phyloP scores from a whole-genome alignment of 169 alveolate species.

The Eimeria tenella region DNA sequence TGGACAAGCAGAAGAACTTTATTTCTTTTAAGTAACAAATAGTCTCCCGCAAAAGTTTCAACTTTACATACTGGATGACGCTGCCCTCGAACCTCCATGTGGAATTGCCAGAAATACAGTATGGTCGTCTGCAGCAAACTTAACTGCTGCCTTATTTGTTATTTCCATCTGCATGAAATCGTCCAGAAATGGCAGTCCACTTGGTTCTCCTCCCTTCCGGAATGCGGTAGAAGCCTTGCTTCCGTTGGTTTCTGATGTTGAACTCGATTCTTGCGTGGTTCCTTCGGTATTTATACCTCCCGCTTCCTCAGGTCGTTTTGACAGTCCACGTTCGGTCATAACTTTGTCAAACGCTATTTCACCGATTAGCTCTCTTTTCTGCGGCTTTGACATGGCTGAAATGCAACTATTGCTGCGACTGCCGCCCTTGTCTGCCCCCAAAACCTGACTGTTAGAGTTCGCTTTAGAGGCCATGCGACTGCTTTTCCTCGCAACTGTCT shows the following conservation, averaged over 20 bases:
- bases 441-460: slow-evolving; percentile 18
- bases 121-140: slow-evolving; percentile 41
- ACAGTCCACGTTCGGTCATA: slow-evolving; percentile 52
- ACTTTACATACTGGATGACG: slow-evolving; percentile 4
- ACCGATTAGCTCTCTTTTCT: not conserved
- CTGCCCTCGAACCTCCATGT: not conserved
- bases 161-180: slow-evolving; percentile 20
- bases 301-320: not conserved
- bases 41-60: no score
- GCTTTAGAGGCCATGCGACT: slow-evolving; percentile 40
- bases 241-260: not conserved
- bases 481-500: slow-evolving; percentile 53
- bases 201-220: not conserved
- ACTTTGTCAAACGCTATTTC: slow-evolving; percentile 54
- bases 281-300: not conserved
- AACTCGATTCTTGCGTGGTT: not conserved
- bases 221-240: not conserved
- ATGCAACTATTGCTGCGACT: slow-evolving; percentile 37
- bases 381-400: not conserved
- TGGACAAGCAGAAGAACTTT: no score
- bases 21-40: not conserved
- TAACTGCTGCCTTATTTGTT: slow-evolving; percentile 58
- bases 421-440: slow-evolving; percentile 35
- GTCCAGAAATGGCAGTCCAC: not conserved
- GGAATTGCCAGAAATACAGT: not conserved